Evolutionary conservation across 2,329 filamentous ascomycete species (phyloP).

Genomic region (Biscogniauxia sp.): DNA sequence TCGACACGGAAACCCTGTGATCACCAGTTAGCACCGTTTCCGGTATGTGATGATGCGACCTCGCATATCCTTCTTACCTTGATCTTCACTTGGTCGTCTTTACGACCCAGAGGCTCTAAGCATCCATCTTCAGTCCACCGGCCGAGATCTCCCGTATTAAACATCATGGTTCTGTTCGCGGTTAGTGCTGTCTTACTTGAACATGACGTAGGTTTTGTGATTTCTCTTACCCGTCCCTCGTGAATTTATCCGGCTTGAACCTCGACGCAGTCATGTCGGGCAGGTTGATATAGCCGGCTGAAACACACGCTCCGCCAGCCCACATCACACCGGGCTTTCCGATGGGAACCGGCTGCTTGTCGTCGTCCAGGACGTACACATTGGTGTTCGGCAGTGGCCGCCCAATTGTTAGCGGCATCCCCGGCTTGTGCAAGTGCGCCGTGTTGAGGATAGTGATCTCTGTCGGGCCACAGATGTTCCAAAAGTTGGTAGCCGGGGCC

Average conservation of each 20-base stretch:
- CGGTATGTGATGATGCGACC: slow-evolving; percentile 4
- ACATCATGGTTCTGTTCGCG: slow-evolving; percentile 46
- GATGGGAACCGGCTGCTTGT: slow-evolving; percentile 41
- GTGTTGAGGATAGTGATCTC: slow-evolving; percentile 61
- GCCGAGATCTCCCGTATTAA: slow-evolving; percentile 59
- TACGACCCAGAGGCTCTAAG: slow-evolving; percentile 53
- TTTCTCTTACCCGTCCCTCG: slow-evolving; percentile 45
- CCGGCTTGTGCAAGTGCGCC: slow-evolving; percentile 48
- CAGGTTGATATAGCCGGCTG: slow-evolving; percentile 54
- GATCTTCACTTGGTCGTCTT: slow-evolving; percentile 63
- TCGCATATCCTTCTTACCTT: slow-evolving; percentile 38
- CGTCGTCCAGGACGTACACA: slow-evolving; percentile 52
- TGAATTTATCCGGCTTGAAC: slow-evolving; percentile 51
- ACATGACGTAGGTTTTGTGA: background rate
- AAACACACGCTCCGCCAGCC: slow-evolving; percentile 55
- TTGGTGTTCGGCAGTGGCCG: slow-evolving; percentile 55
- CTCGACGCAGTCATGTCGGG: slow-evolving; percentile 47
- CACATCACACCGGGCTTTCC: slow-evolving; percentile 54
- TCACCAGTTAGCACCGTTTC: background rate
- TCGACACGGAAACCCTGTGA: slow-evolving; percentile 56
- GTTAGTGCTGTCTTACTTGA: slow-evolving; percentile 1
- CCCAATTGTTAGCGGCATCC: slow-evolving; percentile 51
- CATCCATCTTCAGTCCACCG: slow-evolving; percentile 52
- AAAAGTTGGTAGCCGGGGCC: slow-evolving; percentile 48
- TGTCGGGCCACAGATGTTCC: slow-evolving; percentile 59